These are phyloP conservation scores for Fusarium armeniacum DNA, from an alignment of 2,329 filamentous ascomycete species.

Conservation along the genomic window DNA sequence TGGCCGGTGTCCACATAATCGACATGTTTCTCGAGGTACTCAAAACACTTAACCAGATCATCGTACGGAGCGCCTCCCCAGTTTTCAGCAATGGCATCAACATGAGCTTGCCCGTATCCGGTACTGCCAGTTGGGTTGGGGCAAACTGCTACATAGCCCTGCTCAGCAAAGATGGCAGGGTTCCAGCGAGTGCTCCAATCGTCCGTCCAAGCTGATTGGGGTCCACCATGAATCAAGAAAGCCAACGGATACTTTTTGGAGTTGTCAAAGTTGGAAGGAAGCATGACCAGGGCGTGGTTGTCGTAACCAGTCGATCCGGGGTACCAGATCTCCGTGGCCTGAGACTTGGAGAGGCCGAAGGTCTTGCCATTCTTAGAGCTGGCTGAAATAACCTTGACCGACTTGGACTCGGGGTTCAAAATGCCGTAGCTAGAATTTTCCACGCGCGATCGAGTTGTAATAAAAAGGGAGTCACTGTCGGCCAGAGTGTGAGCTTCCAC, in stretches of 20 bases:
- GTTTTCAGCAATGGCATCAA: slow-evolving; percentile 80
- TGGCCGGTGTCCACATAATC: slow-evolving; percentile 76
- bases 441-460: slow-evolving; percentile 76
- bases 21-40: slow-evolving; percentile 77
- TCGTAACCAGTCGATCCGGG: slow-evolving; percentile 73
- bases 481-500: slow-evolving; percentile 66
- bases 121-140: slow-evolving; percentile 89
- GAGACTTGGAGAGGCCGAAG: slow-evolving; percentile 74
- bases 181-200: slow-evolving; percentile 89
- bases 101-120: slow-evolving; percentile 83
- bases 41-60: slow-evolving; percentile 83
- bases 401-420: slow-evolving; percentile 62
- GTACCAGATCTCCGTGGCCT: slow-evolving; percentile 79
- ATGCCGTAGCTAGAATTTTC: slow-evolving; percentile 80
- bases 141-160: slow-evolving; percentile 85
- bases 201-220: slow-evolving; percentile 81
- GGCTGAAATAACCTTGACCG: slow-evolving; percentile 68
- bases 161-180: slow-evolving; percentile 86
- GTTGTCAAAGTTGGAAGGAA: slow-evolving; percentile 75
- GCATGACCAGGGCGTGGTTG: slow-evolving; percentile 77
- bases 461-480: slow-evolving; percentile 66
- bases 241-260: slow-evolving; percentile 82
- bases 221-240: slow-evolving; percentile 86
- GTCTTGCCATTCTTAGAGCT: slow-evolving; percentile 74
- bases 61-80: slow-evolving; percentile 90